Evolutionary conservation across 2,329 filamentous ascomycete species (phyloP).

Genomic region (Grosmannia huntii): DNA sequence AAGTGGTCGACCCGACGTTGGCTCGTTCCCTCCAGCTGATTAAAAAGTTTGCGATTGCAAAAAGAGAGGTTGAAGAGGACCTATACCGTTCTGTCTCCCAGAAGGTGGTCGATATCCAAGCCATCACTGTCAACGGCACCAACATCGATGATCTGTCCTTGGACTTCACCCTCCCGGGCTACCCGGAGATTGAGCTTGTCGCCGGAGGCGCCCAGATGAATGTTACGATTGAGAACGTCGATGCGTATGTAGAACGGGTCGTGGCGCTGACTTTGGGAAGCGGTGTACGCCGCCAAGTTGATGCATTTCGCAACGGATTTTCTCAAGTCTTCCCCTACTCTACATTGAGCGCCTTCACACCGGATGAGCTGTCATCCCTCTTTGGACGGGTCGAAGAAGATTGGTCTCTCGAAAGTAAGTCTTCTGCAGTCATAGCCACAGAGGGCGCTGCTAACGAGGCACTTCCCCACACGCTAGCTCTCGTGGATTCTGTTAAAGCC

Average conservation of each 20-base stretch:
- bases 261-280: conserved; percentile 83
- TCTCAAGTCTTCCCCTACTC: conserved; percentile 94
- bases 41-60: conserved; percentile 73
- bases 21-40: conserved; percentile 76
- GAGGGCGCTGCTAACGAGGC: not conserved
- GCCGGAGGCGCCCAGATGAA: conserved; percentile 59
- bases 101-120: conserved; percentile 56
- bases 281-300: conserved; percentile 77
- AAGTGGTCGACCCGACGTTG: conserved; percentile 74
- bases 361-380: conserved; percentile 85
- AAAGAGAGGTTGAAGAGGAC: conserved; percentile 68
- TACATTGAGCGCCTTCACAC: conserved; percentile 84
- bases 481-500: conserved; percentile 97
- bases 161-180: conserved; percentile 91
- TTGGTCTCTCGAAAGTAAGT: conserved; percentile 92
- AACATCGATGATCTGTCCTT: conserved; percentile 76
- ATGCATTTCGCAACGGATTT: conserved; percentile 84
- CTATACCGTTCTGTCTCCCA: conserved; percentile 49
- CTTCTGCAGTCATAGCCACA: not conserved
- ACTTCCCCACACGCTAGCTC: conserved; percentile 37
- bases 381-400: conserved; percentile 91
- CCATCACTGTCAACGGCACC: conserved; percentile 62
- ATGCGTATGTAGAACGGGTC: conserved; percentile 73
- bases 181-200: conserved; percentile 72
- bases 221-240: conserved; percentile 87